phyloP scores from a whole-genome alignment of 1,284 basidiomycete genomes.

The Rhodotorula mucilaginosa region DNA sequence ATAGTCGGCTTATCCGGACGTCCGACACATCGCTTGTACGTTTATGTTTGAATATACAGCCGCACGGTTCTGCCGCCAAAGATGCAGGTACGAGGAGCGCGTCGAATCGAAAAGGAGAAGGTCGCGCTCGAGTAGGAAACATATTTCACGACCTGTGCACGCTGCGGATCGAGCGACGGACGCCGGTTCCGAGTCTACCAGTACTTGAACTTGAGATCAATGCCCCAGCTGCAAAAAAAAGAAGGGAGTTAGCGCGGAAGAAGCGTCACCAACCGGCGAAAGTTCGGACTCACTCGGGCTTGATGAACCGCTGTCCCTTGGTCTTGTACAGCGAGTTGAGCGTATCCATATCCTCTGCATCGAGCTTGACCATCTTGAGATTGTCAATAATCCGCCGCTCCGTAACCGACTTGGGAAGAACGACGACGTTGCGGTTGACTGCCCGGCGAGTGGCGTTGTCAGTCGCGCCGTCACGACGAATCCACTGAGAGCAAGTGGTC shows the following conservation, averaged over 20 bases:
- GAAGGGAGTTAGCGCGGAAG: background rate
- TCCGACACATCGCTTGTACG: too few species aligned
- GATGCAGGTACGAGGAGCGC: too few species aligned
- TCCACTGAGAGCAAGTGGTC: background rate
- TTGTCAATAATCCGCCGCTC: conserved; percentile 70
- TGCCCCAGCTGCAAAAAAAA: conserved; percentile 13
- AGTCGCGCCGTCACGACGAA: background rate
- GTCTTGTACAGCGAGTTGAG: conserved; percentile 47
- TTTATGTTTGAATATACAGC: too few species aligned
- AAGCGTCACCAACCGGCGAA: background rate
- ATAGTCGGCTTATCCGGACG: too few species aligned
- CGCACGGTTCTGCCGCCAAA: too few species aligned
- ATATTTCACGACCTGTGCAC: too few species aligned
- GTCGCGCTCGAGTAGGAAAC: too few species aligned
- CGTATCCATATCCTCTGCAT: conserved; percentile 61
- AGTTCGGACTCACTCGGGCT: conserved; percentile 9
- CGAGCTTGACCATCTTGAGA: conserved; percentile 64
- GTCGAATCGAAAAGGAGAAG: too few species aligned
- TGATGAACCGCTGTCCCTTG: conserved; percentile 31
- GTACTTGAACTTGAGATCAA: conserved; percentile 34
- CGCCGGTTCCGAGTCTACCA: conserved; percentile 15
- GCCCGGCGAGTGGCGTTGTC: conserved; percentile 47
- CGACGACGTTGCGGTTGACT: conserved; percentile 62
- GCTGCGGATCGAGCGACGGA: background rate
- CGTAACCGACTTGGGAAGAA: conserved; percentile 76